Evolutionary conservation across 148 eudicot genomes (phyloP), one percentile per base, ranked within the genome.

Genomic region (Amaranthus palmeri): DNA sequence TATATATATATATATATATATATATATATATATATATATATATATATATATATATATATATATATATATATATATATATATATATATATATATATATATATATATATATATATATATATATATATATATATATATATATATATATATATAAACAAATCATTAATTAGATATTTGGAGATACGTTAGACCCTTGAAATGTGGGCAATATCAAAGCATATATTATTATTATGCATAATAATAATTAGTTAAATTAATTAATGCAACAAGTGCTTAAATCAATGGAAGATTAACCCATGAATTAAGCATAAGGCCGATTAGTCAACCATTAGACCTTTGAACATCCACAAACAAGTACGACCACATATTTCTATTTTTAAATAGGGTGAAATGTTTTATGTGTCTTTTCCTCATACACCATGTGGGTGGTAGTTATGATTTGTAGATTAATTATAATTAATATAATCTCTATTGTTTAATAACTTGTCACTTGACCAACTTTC

Each of bases 361-460:
- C 15, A 64, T 6, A 4, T 17, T 65, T 48, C 4, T 47, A 47
- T 8, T 18, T 47, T n/a, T 9, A 49, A 47, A 46, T 46, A 15
- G 6, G 54, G 8, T 17, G 49, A 48, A 65, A 46, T 15, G 13
- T 17, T 47, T 15, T 48, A 47, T 65, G 69, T 65, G 53, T 49
- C 53, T 4, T 65, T 65, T 65, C 41, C 53, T 65, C 55, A 11
- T 65, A 48, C 3, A 47, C 7, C 69, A 65, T 65, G 69, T 65
- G 69, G 42, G 8, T 17, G n/a, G 54, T 65, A 48, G 69, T 65
- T 65, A 65, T 65, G 40, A 65, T 15, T 49, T 18, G 42, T 3
- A 36, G 54, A 65, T 65, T 65, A 48, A 18, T 65, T 4, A 58
- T 57, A 15, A 15, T 58, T 58, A n/a, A 4, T 25, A 14, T 25